phyloP scores from a whole-genome alignment of 495 filamentous ascomycete genomes.

The Xylaria intraflava region DNA sequence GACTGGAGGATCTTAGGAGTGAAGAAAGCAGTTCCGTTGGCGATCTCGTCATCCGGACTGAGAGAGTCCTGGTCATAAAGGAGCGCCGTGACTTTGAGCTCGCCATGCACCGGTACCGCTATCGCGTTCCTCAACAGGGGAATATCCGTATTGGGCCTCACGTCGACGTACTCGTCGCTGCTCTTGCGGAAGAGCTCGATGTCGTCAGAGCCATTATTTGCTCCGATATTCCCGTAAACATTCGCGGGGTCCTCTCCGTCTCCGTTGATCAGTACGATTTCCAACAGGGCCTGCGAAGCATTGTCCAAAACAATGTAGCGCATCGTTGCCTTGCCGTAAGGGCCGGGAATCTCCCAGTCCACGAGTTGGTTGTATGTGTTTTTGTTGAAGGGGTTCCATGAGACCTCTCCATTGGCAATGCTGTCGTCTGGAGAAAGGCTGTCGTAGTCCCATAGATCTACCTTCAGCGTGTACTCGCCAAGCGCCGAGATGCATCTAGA shows the following conservation, averaged over 20 bases:
- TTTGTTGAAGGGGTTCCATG: not conserved
- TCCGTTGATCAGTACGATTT: conserved; percentile 4
- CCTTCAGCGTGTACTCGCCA: not conserved
- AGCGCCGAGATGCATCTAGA: not conserved
- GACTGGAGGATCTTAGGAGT: not conserved
- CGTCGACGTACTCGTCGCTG: not conserved
- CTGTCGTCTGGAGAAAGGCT: not conserved
- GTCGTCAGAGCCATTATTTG: not conserved
- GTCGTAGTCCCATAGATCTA: not conserved
- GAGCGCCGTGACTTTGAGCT: not conserved
- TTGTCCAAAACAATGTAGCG: too few species aligned
- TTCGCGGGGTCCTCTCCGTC: conserved; percentile 4
- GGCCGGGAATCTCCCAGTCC: too few species aligned
- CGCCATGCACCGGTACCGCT: not conserved
- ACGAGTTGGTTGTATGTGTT: too few species aligned
- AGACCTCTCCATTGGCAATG: not conserved
- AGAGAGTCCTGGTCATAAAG: not conserved
- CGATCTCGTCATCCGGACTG: not conserved
- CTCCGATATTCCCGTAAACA: conserved; percentile 2
- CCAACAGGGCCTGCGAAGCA: not conserved
- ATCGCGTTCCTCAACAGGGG: not conserved
- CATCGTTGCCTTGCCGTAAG: not conserved
- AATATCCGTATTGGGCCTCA: not conserved
- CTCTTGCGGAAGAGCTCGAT: conserved; percentile 1
- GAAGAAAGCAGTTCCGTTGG: not conserved